A percentile compares a stretch with the other conserved stretches of the same genome.
phyloP scores from a whole-genome alignment of 306 rosid species.

The Prunus mume region DNA sequence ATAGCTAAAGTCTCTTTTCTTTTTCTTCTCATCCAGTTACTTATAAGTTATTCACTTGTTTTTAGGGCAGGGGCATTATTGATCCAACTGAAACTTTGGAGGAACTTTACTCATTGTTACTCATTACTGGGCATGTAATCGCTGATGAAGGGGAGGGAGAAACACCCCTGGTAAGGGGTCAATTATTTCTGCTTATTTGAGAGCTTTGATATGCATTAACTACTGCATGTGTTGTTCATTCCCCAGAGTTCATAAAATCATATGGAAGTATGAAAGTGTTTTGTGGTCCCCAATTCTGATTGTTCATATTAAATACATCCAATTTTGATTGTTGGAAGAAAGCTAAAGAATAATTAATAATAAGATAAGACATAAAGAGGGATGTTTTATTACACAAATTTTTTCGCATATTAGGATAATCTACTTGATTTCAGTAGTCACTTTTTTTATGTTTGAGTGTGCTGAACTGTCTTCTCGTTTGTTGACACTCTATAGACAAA shows the following conservation, averaged over 20 bases:
- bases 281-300: background rate
- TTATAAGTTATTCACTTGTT: slow-evolving; percentile 29
- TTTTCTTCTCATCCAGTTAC: slow-evolving; percentile 3
- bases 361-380: too few species aligned
- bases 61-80: slow-evolving; percentile 78
- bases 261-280: background rate
- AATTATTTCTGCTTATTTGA: slow-evolving; percentile 1
- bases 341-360: too few species aligned
- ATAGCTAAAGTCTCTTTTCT: background rate
- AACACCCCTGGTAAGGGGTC: slow-evolving; percentile 67
- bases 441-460: background rate
- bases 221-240: background rate
- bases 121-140: slow-evolving; percentile 79
- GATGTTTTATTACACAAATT: too few species aligned
- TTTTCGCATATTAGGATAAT: background rate
- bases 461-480: background rate
- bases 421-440: background rate
- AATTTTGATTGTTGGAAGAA: background rate
- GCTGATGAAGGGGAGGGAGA: slow-evolving; percentile 99
- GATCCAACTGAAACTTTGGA: slow-evolving; percentile 85
- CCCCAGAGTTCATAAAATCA: background rate
- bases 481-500: background rate
- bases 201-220: background rate
- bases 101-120: slow-evolving; percentile 85
- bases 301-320: background rate